Evolutionary conservation across 768 basidiomycete genomes (phyloP).

Genomic region (Aureoboletus auriporus): DNA sequence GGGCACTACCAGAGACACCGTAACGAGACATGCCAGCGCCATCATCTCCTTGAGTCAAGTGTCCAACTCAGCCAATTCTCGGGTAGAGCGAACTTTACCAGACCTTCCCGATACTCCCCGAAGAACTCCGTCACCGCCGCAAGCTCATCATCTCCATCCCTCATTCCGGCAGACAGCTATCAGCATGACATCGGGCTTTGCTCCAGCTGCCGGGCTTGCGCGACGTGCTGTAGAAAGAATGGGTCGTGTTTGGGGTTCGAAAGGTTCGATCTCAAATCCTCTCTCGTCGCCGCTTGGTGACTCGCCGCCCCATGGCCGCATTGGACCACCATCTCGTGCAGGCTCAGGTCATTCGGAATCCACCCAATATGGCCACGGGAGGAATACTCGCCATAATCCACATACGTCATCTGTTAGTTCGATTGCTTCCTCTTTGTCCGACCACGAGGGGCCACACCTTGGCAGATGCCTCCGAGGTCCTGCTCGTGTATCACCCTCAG

Average conservation of each 20-base stretch:
- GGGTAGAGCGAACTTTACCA: constrained; percentile 27
- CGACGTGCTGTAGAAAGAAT: constrained; percentile 77
- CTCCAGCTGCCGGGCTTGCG: constrained; percentile 70
- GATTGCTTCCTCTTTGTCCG: constrained; percentile 45
- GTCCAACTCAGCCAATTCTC: constrained; percentile 26
- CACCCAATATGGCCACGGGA: constrained; percentile 18
- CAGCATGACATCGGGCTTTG: constrained; percentile 65
- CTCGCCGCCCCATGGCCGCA: constrained; percentile 34
- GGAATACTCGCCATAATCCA: constrained; percentile 49
- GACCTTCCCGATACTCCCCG: constrained; percentile 23
- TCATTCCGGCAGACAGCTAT: constrained; percentile 62
- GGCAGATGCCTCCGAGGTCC: constrained; percentile 59
- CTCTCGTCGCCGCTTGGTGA: constrained; percentile 45
- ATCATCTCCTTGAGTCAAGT: constrained; percentile 18
- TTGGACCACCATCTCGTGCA: constrained; percentile 34
- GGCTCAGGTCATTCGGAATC: constrained; percentile 38
- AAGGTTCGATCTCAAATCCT: constrained; percentile 32
- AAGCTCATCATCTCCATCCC: constrained; percentile 20
- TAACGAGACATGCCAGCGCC: constrained; percentile 20
- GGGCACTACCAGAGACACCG: constrained; percentile 23
- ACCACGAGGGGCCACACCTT: constrained; percentile 47
- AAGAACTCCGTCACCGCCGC: constrained; percentile 6
- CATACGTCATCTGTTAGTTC: constrained; percentile 59
- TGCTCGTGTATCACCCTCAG: constrained; percentile 32
- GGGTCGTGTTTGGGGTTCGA: constrained; percentile 58